These are phyloP conservation scores for Clitoria ternatea DNA, from an alignment of 306 rosid genomes.

Conservation along the genomic window DNA sequence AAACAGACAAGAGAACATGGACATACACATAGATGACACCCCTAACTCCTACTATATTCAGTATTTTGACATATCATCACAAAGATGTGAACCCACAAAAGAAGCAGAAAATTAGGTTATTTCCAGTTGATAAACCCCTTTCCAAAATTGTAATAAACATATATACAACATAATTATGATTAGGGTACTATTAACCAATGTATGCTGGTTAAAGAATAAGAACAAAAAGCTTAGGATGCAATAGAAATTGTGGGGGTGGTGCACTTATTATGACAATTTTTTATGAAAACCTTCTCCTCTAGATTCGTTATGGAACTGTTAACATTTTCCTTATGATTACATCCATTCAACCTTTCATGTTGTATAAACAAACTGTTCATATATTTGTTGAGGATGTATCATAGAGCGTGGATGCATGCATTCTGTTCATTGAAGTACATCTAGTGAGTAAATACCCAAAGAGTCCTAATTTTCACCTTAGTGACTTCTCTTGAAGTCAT, in stretches of 20 bases:
- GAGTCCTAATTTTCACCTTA: neutral
- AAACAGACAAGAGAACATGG: conserved; percentile 1
- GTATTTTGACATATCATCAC: neutral
- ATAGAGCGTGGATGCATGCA: neutral
- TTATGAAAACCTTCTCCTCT: too few species aligned
- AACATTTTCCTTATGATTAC: conserved; percentile 3
- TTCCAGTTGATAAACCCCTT: neutral
- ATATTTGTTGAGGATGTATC: neutral
- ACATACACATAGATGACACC: neutral
- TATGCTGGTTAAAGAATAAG: too few species aligned
- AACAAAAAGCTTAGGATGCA: too few species aligned
- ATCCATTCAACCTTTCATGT: neutral
- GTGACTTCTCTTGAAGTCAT: neutral
- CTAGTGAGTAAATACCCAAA: neutral
- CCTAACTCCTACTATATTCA: conserved; percentile 5
- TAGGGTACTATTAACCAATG: too few species aligned
- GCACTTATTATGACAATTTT: too few species aligned
- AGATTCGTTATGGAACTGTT: too few species aligned
- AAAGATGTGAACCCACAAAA: neutral
- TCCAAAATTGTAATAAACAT: neutral
- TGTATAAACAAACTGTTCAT: neutral
- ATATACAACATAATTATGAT: too few species aligned
- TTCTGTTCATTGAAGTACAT: neutral
- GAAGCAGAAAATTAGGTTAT: neutral
- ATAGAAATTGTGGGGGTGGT: too few species aligned